A percentile compares a stretch with the other conserved stretches of the same genome.
Evolutionary conservation across 192 early-diverging fungal species (phyloP).

Genomic region (Linnemannia elongata): DNA sequence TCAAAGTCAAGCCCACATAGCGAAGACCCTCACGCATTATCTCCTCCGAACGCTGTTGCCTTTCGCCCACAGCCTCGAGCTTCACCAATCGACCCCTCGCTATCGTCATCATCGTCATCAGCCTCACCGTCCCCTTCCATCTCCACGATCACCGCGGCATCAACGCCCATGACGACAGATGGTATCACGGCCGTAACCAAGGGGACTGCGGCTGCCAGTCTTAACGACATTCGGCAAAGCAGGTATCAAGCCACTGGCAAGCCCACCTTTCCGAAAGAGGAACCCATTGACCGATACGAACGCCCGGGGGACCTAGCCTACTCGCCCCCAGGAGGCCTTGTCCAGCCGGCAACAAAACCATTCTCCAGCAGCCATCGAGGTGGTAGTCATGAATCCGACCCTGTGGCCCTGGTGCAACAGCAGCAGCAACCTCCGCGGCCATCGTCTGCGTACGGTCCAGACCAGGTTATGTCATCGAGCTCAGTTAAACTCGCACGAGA

Average conservation of each 20-base stretch:
- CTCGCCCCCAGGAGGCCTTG: constrained; percentile 20
- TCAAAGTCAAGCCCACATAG: not conserved
- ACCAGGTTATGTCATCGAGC: not conserved
- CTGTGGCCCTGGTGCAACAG: not conserved
- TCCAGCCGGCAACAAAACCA: constrained; percentile 2
- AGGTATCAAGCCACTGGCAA: not conserved
- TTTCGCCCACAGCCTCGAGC: constrained; percentile 18
- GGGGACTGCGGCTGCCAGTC: constrained; percentile 35
- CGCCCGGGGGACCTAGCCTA: not conserved
- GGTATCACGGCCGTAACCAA: constrained; percentile 34
- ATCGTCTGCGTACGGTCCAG: not conserved
- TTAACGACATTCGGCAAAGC: constrained; percentile 19
- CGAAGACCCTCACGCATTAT: not conserved
- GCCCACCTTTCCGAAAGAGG: not conserved
- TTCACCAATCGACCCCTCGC: constrained; percentile 36
- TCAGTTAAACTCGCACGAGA: not conserved
- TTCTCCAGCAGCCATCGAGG: constrained; percentile 5
- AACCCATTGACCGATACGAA: not conserved
- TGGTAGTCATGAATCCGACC: not conserved
- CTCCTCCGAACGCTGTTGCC: not conserved
- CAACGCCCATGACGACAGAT: constrained; percentile 34
- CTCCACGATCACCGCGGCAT: constrained; percentile 33
- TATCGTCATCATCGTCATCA: constrained; percentile 41
- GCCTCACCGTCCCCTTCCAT: constrained; percentile 51
- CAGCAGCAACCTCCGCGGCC: not conserved